A percentile compares a stretch with the other conserved stretches of the same genome.
phyloP scores from a whole-genome alignment of 2,329 filamentous ascomycete genomes.

The Microdochium nivale region DNA sequence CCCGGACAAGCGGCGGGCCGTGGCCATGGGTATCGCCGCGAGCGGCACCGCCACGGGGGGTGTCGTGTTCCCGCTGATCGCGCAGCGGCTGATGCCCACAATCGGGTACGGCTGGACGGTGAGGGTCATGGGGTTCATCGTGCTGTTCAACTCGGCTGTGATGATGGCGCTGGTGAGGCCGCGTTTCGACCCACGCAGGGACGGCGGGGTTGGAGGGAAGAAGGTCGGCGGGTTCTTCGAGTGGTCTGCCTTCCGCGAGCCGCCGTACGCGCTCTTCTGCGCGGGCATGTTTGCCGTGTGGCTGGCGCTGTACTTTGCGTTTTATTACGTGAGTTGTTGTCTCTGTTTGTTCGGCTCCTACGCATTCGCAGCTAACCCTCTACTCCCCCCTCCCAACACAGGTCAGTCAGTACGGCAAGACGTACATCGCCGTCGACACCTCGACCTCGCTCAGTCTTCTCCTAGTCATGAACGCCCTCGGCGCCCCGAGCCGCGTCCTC shows the following conservation, averaged over 20 bases:
- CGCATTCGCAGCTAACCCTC: background rate
- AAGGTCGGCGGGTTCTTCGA: conserved; percentile 23
- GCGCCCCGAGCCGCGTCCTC: conserved; percentile 34
- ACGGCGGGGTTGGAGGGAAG: background rate
- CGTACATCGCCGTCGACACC: background rate
- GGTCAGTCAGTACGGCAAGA: background rate
- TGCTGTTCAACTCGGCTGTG: conserved; percentile 17
- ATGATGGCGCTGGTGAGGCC: conserved; percentile 16
- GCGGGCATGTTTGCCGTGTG: conserved; percentile 22
- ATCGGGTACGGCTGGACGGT: conserved; percentile 48
- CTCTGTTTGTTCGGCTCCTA: conserved; percentile 5
- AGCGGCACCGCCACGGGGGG: conserved; percentile 38
- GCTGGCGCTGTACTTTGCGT: conserved; percentile 32
- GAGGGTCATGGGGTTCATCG: conserved; percentile 34
- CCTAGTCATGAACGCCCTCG: conserved; percentile 41
- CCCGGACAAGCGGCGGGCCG: conserved; percentile 22
- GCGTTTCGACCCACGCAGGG: background rate
- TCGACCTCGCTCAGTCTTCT: conserved; percentile 30
- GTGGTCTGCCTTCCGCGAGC: conserved; percentile 28
- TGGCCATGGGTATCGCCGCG: conserved; percentile 44
- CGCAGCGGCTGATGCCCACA: conserved; percentile 34
- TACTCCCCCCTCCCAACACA: conserved; percentile 1
- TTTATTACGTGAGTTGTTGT: conserved; percentile 27
- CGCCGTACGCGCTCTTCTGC: conserved; percentile 24
- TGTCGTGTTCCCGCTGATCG: conserved; percentile 34